Evolutionary conservation across 805 yeast species (phyloP), one percentile per base, ranked within the genome.

Genomic region (Naumovozyma baii): DNA sequence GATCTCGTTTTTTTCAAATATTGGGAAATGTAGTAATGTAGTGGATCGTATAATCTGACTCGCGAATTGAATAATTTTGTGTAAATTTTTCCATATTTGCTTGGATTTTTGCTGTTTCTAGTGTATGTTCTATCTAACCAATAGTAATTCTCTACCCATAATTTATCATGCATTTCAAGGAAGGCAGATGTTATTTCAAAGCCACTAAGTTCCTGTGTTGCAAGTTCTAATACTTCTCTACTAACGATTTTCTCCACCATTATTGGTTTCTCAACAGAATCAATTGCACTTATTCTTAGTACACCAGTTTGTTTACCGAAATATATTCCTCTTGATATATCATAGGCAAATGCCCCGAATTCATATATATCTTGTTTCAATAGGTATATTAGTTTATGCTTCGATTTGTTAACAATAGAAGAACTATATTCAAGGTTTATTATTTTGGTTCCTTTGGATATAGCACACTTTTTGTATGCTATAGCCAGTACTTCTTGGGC

Each of bases 141-240:
- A 53, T 82, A 88, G 26, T 94, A 94, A 57, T 87, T 87, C 55
- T 88, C 95, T 5, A 94, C 92, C 96, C 96, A 88, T 18, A 88
- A 62, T 18, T 79, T 73, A 46, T 86, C 81, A 49, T 86, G 94
- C 19, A 77, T 77, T 13, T 70, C 64, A 52, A 74, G 65, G n/a
- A 85, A 62, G 5, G 74, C 80, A 16, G 68, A 48, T 0, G 66
- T 62, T 4, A 63, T 47, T 9, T 56, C 59, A 10, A 57, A 42
- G 26, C 66, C 67, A 1, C 63, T 62, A 41, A 81, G 72, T 40
- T 67, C 72, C 10, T 49, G 43, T 15, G 66, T 50, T 5, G 66
- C 63, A 31, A 57, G 39, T 16, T 62, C 65, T 29, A 92, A 53
- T 2, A 85, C 83, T 39, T 78, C 80, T 47, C 72, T 72, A 25